phyloP scores from a whole-genome alignment of 2,329 filamentous ascomycete species.

The Hypomyces rosellus region DNA sequence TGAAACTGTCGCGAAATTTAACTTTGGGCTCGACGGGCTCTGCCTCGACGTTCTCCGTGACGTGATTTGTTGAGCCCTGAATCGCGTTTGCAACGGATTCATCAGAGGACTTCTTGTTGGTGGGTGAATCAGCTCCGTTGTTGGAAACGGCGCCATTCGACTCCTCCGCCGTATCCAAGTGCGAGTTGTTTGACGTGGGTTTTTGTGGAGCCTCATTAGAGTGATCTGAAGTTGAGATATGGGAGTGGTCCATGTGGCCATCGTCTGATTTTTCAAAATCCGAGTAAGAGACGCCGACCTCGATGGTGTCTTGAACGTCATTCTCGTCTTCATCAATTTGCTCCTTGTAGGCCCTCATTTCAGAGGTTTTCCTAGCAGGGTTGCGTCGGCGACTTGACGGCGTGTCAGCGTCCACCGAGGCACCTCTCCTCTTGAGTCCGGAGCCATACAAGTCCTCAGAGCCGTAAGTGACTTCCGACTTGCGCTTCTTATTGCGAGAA shows the following conservation, averaged over 20 bases:
- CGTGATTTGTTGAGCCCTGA: too few species aligned
- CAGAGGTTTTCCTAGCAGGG: constrained; percentile 32
- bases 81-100: too few species aligned
- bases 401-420: constrained; percentile 30
- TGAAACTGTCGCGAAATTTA: background rate
- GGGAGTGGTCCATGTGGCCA: constrained; percentile 19
- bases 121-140: background rate
- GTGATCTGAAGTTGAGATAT: constrained; percentile 24
- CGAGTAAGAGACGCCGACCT: constrained; percentile 41
- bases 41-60: background rate
- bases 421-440: constrained; percentile 30
- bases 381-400: constrained; percentile 33
- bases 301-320: constrained; percentile 52
- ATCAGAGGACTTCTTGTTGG: background rate
- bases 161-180: background rate
- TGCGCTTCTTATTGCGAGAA: constrained; percentile 32
- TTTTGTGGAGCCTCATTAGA: constrained; percentile 15
- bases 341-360: constrained; percentile 26
- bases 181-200: constrained; percentile 11
- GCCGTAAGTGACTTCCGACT: constrained; percentile 29
- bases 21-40: constrained; percentile 3
- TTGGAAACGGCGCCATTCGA: background rate
- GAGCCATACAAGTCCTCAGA: constrained; percentile 25
- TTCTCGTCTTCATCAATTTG: constrained; percentile 34
- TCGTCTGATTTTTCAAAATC: constrained; percentile 27